phyloP scores from a whole-genome alignment of 345 rosid species.

The Aquilaria yunnanensis region DNA sequence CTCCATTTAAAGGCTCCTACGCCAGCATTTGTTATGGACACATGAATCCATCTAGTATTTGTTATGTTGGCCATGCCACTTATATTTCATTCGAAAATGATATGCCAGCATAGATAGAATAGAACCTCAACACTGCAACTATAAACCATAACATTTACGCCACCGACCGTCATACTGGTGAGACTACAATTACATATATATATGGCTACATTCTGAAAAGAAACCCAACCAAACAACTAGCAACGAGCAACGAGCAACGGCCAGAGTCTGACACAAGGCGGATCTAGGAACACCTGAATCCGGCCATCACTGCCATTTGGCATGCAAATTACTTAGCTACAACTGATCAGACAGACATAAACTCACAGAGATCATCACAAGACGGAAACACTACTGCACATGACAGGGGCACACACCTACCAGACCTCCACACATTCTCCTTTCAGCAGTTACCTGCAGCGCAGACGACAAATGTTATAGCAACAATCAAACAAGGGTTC shows the following conservation, averaged over 20 bases:
- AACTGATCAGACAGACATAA: neutral
- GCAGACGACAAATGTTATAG: neutral
- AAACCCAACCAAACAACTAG: neutral
- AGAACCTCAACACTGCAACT: too few relatives aligned
- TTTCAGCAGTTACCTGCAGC: constrained; percentile 19
- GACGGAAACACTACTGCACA: constrained; percentile 8
- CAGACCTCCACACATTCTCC: constrained; percentile 16
- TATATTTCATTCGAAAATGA: too few relatives aligned
- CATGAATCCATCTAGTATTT: too few relatives aligned
- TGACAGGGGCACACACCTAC: constrained; percentile 11
- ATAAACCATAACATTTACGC: too few relatives aligned
- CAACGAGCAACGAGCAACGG: neutral
- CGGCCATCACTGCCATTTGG: too few relatives aligned
- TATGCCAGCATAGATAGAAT: too few relatives aligned
- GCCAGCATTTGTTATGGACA: too few relatives aligned
- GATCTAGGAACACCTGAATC: too few relatives aligned
- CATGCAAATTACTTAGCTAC: neutral
- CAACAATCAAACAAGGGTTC: neutral
- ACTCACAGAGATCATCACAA: neutral
- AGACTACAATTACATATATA: neutral
- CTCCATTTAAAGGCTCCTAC: too few relatives aligned
- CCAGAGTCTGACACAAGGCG: neutral
- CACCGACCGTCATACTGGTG: too few relatives aligned
- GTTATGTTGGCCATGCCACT: too few relatives aligned
- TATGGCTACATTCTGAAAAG: neutral